phyloP scores from a whole-genome alignment of 1,139 yeast species.

The Magnusiomyces ingens region DNA sequence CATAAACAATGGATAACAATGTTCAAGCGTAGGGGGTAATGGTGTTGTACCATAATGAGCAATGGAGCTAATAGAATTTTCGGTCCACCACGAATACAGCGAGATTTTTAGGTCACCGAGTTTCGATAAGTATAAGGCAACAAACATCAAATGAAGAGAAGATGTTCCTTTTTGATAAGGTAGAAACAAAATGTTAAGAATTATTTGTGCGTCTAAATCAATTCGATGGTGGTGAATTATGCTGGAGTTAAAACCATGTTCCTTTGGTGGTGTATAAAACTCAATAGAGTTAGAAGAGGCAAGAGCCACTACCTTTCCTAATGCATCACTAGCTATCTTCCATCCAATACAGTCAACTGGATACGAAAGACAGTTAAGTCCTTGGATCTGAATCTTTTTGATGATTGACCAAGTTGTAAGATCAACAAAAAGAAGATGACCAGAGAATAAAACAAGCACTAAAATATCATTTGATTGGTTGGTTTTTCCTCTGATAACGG shows the following conservation, averaged over 20 bases:
- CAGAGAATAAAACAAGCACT: not conserved
- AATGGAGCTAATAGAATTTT: not conserved
- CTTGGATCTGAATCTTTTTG: too few relatives aligned
- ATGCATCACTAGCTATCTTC: not conserved
- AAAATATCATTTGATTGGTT: not conserved
- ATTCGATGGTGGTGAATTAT: not conserved
- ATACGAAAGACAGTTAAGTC: not conserved
- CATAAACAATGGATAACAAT: not conserved
- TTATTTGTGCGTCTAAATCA: not conserved
- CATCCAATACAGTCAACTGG: not conserved
- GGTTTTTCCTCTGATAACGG: not conserved
- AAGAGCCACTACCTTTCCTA: not conserved
- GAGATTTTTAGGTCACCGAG: not conserved
- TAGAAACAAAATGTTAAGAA: not conserved
- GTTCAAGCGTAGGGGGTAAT: not conserved
- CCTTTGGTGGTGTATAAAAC: not conserved
- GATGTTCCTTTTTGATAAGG: not conserved
- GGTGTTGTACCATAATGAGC: not conserved
- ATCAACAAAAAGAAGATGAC: not conserved
- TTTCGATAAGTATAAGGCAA: not conserved
- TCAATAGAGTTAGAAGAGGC: not conserved
- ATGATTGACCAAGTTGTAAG: slow-evolving; percentile 1
- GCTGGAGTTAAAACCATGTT: too few relatives aligned
- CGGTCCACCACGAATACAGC: not conserved
- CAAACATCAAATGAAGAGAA: not conserved